Evolutionary conservation across 495 filamentous ascomycete species (phyloP), one percentile per base, ranked within the genome.

Genomic region (Xylaria grammica): DNA sequence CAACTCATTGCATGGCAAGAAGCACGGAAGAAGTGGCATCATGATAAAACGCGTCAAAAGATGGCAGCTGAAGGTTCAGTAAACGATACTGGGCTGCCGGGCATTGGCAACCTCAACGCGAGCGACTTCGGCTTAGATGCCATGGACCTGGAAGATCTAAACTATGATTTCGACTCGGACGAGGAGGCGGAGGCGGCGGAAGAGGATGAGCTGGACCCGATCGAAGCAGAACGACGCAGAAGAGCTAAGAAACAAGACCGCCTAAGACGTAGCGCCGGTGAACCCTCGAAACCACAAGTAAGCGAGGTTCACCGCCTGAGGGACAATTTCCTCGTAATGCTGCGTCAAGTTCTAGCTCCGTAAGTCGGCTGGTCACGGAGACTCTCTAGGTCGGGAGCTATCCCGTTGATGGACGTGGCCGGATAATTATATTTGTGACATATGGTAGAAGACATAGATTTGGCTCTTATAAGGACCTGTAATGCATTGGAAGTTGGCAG

Each of bases 41-140:
- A 96, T 61, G 92, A 96, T 75, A 99, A 99, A 81, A 99, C 95
- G 8, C 81, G 94, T 61, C 95, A 97, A 79, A 99, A 99, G 83
- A 98, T 99, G 95, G 95, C 95, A 4, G 91, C 91, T 17, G 91
- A 92, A 64, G 91, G 88, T 6, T 82, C 78, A 0, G 82, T 77
- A 24, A 68, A 58, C 24, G 72, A 76, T 30, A 50, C 63, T n/a
- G 69, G 70, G 19, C 80, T 79, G 8, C 87, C 84, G 20, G 78
- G 76, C 56, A 72, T 83, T 10, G 72, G 71, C 4, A 82, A 77
- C 22, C 94, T 97, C 78, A 84, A 78, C 65, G 84, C 85, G 38
- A 87, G 83, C 62, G 94, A 97, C 74, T 99, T 99, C 77, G 96
- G 96, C 13, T 79, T 99, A 5, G 87, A 96, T 71, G 86, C 90